These are phyloP conservation scores for Berberis vulgaris DNA, from an alignment of 164 flowering plant genomes.

Conservation along the genomic window DNA sequence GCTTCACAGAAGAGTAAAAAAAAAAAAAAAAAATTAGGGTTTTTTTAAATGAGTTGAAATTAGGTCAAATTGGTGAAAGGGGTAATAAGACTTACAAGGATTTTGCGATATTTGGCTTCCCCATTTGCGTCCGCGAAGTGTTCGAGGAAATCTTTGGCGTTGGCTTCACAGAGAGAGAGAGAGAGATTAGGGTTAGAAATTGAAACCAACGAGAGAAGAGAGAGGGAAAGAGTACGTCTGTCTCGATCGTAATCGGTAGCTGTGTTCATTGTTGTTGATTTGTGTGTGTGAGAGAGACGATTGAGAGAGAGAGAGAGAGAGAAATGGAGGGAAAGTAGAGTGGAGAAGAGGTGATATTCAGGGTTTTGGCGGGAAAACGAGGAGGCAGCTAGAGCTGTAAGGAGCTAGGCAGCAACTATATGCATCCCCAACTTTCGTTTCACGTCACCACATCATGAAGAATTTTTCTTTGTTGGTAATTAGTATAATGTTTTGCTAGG, in stretches of 20 bases:
- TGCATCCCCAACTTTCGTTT: too few relatives aligned
- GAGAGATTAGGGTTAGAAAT: background rate
- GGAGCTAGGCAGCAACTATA: background rate
- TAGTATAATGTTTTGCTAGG: too few relatives aligned
- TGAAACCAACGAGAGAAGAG: background rate
- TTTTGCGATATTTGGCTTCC: slow-evolving; percentile 73
- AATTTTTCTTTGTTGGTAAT: too few relatives aligned
- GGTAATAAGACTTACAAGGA: slow-evolving; percentile 46
- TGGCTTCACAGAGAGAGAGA: slow-evolving; percentile 24
- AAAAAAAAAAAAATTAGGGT: background rate
- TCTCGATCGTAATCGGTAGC: background rate
- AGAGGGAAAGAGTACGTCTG: slow-evolving; percentile 2
- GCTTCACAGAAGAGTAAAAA: too few relatives aligned
- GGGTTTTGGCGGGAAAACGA: background rate
- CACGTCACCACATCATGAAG: too few relatives aligned
- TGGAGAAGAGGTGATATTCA: background rate
- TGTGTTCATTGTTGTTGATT: too few relatives aligned
- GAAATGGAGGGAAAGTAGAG: too few relatives aligned
- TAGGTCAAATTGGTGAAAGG: too few relatives aligned
- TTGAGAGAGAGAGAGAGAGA: slow-evolving; percentile 9
- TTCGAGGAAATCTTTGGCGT: slow-evolving; percentile 68
- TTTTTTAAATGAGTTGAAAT: background rate
- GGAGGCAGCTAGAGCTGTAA: background rate
- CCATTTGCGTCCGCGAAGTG: slow-evolving; percentile 74
- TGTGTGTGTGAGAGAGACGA: too few relatives aligned